Evolutionary conservation across 2,329 filamentous ascomycete genomes (phyloP), one percentile per base, ranked within the genome.

Genomic region (Cryphonectria radicalis): DNA sequence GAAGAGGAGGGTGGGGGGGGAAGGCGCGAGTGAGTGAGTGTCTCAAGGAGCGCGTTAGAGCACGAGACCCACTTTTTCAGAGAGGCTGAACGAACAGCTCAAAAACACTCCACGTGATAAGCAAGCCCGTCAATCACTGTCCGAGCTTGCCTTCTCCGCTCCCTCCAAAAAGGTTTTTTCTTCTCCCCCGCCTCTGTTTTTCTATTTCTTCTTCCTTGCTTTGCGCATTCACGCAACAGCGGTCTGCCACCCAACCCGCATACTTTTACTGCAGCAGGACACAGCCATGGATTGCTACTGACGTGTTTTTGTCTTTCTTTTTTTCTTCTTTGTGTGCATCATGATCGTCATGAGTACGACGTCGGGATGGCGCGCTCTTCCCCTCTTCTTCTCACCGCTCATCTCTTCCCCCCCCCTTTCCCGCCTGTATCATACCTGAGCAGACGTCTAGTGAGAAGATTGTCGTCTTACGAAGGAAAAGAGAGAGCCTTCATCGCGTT

Each of bases 41-140:
- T 50, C 46, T 6, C 7, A 4, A n/a, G 22, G 19, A 50, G 46
- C 22, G 46, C 8, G 6, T n/a, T 50, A n/a, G 46, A 50, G 46
- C 19, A n/a, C 1, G 40, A 40, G 66, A 10, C 66, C 71, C 71
- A 55, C 71, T 66, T 73, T 73, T 67, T 67, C 63, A 7, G 62
- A 66, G 71, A 73, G 71, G 69, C 71, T 73, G 63, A 71, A 73
- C 53, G 63, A 71, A 73, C 53, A 73, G 69, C 60, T n/a, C 46
- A 25, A 25, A 43, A 60, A 32, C 32, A 32, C 67, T 53, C 55
- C 72, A 72, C 70, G 67, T 73, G 72, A 72, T 70, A 43, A 28
- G 28, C 28, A 28, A 50, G 60, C 67, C 6, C 6, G 57, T 37
- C 46, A 37, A 11, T 32, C 32, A 32, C 10, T 22, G 37, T 22